phyloP scores from a whole-genome alignment of 2,329 filamentous ascomycete species.

The Colletotrichum sp. region DNA sequence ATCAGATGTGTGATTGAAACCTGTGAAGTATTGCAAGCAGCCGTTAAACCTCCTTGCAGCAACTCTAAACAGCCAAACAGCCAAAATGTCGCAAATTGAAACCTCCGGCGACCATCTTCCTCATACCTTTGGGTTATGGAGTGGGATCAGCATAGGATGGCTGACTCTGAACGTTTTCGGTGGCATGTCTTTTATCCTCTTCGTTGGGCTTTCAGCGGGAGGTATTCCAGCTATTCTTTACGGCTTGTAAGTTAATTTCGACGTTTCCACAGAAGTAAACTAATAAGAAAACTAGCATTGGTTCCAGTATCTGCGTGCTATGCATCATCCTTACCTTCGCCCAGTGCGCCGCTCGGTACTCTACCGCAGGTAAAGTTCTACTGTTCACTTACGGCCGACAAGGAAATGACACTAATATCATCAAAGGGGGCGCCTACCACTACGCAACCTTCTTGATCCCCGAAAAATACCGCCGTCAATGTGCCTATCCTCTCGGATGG shows the following conservation, averaged over 20 bases:
- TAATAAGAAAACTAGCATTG: neutral
- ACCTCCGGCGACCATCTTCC: neutral
- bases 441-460: neutral
- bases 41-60: neutral
- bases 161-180: neutral
- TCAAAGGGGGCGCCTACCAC: neutral
- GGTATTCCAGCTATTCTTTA: neutral
- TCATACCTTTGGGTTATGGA: neutral
- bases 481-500: neutral
- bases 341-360: neutral
- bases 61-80: neutral
- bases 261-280: too few relatives aligned
- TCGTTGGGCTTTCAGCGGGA: neutral
- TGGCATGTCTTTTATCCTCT: neutral
- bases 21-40: neutral
- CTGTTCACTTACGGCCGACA: rapidly evolving
- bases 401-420: neutral
- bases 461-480: neutral
- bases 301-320: neutral
- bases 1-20: neutral
- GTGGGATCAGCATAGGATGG: neutral
- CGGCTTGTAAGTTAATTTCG: neutral
- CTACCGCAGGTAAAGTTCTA: neutral
- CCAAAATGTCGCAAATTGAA: neutral
- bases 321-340: neutral